These are phyloP conservation scores for Fusarium subglutinans DNA, from an alignment of 2,329 filamentous ascomycete genomes.

Conservation along the genomic window DNA sequence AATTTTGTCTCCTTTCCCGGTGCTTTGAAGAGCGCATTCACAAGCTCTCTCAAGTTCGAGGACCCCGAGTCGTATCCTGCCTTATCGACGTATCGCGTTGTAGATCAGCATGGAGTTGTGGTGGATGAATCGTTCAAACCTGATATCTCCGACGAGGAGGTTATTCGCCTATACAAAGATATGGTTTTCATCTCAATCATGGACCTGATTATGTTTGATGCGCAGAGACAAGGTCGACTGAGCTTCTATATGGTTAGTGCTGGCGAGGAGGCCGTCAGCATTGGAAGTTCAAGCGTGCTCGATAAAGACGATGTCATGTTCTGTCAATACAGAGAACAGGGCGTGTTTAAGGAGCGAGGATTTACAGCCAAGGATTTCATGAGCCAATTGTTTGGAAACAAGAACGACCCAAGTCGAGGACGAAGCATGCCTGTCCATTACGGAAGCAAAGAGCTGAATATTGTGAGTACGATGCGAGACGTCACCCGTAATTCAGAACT, in stretches of 20 bases:
- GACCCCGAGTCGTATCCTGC: slow-evolving; percentile 76
- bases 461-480: slow-evolving; percentile 63
- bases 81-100: slow-evolving; percentile 89
- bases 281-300: slow-evolving; percentile 87
- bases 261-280: slow-evolving; percentile 92
- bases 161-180: slow-evolving; percentile 69
- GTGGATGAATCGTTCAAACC: slow-evolving; percentile 77
- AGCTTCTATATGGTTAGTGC: slow-evolving; percentile 98
- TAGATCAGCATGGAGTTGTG: slow-evolving; percentile 87
- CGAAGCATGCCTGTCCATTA: slow-evolving; percentile 99
- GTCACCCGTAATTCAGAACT: not conserved
- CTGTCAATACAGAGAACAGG: slow-evolving; percentile 93
- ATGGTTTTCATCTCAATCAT: slow-evolving; percentile 81
- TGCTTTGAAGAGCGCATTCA: slow-evolving; percentile 95
- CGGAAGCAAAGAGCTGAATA: slow-evolving; percentile 82
- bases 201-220: slow-evolving; percentile 98
- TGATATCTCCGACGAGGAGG: slow-evolving; percentile 72
- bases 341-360: slow-evolving; percentile 88
- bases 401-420: slow-evolving; percentile 79
- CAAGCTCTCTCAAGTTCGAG: slow-evolving; percentile 79
- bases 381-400: slow-evolving; percentile 92
- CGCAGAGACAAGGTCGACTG: slow-evolving; percentile 90
- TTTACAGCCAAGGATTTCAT: slow-evolving; percentile 91
- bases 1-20: slow-evolving; percentile 81
- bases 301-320: slow-evolving; percentile 90